phyloP scores from a whole-genome alignment of 306 rosid species.

The Prosopis cineraria region DNA sequence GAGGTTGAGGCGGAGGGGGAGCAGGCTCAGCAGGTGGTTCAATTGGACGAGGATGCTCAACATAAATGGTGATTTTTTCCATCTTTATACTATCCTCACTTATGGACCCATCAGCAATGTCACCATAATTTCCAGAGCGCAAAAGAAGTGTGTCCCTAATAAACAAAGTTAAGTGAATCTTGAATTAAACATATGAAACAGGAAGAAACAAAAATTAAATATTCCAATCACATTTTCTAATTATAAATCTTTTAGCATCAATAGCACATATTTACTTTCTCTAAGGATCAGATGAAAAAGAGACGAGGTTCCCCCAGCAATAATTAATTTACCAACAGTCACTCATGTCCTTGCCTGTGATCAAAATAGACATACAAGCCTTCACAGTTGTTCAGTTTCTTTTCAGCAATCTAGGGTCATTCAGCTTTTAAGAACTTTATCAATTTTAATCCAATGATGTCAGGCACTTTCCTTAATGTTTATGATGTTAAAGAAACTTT shows the following conservation, averaged over 20 bases:
- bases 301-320: background rate
- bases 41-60: slow-evolving; percentile 95
- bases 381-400: slow-evolving; percentile 8
- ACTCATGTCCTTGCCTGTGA: background rate
- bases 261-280: background rate
- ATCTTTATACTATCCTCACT: slow-evolving; percentile 59
- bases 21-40: slow-evolving; percentile 97
- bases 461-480: background rate
- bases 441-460: background rate
- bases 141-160: slow-evolving; percentile 74
- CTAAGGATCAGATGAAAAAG: background rate
- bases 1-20: slow-evolving; percentile 99
- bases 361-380: background rate
- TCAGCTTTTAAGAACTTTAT: background rate
- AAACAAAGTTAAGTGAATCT: slow-evolving; percentile 28
- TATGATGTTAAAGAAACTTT: background rate
- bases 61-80: slow-evolving; percentile 75
- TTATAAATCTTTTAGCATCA: background rate
- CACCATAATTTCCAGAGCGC: slow-evolving; percentile 68
- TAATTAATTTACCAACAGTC: background rate
- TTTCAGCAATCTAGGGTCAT: background rate
- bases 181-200: background rate
- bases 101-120: slow-evolving; percentile 42
- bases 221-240: background rate
- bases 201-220: background rate